Base-by-base conservation (phyloP, 163 green algal species). In the Scenedesmus sp. region DNA sequence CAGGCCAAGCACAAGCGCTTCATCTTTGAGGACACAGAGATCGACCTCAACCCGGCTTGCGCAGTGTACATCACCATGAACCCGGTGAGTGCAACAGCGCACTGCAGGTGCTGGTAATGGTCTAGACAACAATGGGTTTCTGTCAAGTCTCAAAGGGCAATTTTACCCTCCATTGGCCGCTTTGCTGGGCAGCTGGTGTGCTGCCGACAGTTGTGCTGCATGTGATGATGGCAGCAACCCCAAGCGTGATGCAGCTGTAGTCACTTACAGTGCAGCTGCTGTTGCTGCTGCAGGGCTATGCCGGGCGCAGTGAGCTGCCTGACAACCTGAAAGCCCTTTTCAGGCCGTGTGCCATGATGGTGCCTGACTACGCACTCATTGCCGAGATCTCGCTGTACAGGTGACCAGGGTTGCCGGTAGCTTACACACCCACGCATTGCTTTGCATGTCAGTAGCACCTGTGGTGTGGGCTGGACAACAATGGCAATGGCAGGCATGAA, bases 41-140 rank as follows among this genome's bases (percentile, higher is more conserved):
- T 98, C 56, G 88, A 94, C 81, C 93, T 97, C 42, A 95, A 96
- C 76, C 93, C 94, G 70, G 90, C 94, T 15, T 97, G 95, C 83
- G 95, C 90, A 43, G 96, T 98, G 1, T 97, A 96, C 93, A 98
- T 98, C 93, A 98, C 97, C 46, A 98, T 98, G 97, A 98, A 98
- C 93, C 97, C 97, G 0, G 97, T 85, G 86, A 85, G 90, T 72
- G 59, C 20, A 53, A 46, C 42, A n/a, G 26, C 2, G 40, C 44
- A 37, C 80, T 86, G n/a, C 44, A 86, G 13, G 35, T 56, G 10
- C 15, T 12, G 43, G 35, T n/a, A 13, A 15, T 51, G 72, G 72
- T 12, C 35, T 46, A 33, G 65, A 76, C 65, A n/a, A 5, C 7
- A n/a, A 9, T 1, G 9, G 7, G 20, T 0, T 40, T 3, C 65